Evolutionary conservation across 2,329 filamentous ascomycete species (phyloP).

Genomic region (Hymenoscyphus scutula): DNA sequence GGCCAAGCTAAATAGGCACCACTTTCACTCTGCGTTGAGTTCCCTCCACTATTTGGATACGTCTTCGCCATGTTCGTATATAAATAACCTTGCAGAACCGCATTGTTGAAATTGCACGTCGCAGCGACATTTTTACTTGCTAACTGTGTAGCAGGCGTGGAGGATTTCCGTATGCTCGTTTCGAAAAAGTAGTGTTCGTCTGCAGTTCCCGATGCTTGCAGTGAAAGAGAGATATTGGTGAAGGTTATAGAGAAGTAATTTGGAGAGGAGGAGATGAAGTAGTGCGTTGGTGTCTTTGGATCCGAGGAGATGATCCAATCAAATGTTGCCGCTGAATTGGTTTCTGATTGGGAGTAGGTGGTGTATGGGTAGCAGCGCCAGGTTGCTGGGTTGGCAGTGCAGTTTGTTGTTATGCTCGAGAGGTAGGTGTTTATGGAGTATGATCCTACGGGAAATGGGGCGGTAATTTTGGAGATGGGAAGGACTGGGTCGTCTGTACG

Average conservation of each 20-base stretch:
- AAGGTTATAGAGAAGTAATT: constrained; percentile 59
- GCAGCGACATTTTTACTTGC: constrained; percentile 45
- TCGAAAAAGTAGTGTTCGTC: constrained; percentile 59
- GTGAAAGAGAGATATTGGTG: constrained; percentile 47
- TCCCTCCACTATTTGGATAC: constrained; percentile 39
- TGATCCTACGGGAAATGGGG: constrained; percentile 58
- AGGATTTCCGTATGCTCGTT: constrained; percentile 50
- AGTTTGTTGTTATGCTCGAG: constrained; percentile 50
- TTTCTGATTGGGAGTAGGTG: constrained; percentile 44
- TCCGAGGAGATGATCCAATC: constrained; percentile 56
- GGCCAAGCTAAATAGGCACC: constrained; percentile 49
- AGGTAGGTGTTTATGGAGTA: constrained; percentile 61
- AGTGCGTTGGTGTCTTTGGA: constrained; percentile 41
- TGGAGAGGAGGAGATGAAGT: constrained; percentile 53
- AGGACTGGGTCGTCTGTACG: neutral
- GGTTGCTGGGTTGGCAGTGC: constrained; percentile 55
- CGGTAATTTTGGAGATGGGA: constrained; percentile 9
- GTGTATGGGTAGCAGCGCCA: constrained; percentile 43
- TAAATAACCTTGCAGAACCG: constrained; percentile 54
- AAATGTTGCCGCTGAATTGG: constrained; percentile 50
- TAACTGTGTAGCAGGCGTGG: constrained; percentile 47
- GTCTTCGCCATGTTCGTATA: constrained; percentile 54
- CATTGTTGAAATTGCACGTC: constrained; percentile 58
- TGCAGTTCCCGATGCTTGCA: constrained; percentile 46
- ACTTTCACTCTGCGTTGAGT: constrained; percentile 23